Base-by-base conservation (phyloP, 192 early-diverging fungal species). In the Coemansia interrupta region DNA sequence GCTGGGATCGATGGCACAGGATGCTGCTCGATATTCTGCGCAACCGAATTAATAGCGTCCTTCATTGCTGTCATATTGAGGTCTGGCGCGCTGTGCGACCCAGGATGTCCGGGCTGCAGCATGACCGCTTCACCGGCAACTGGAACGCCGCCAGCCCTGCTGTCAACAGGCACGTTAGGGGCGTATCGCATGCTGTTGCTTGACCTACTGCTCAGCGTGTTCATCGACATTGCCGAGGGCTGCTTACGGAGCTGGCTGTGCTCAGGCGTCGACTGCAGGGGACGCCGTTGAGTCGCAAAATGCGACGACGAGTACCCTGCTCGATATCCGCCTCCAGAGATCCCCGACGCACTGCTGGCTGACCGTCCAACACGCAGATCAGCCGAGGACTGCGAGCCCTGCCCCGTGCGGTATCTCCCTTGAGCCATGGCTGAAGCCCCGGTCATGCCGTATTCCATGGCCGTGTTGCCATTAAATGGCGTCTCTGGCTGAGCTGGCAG, bases 61-160 rank as follows among this genome's bases (percentile, higher is more conserved):
- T 54, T 63, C 70, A 78, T 68, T 4, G 55, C 45, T 47, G 59
- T 57, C 69, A 78, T 40, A 30, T 68, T 64, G 39, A 78, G 75
- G 42, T 78, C 75, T 3, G 75, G 75, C 42, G 75, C 63, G 26
- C 75, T 78, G 50, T 70, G 69, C 32, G 75, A 78, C 9, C 60
- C 73, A 13, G 63, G 68, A 46, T 76, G 60, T 1, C 17, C 63
- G 8, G 54, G 60, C 28, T 65, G 58, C 50, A 75, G 48, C 24
- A 49, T 58, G 39, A 18, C 36, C 20, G 51, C 32, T 36, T 36
- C 32, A 36, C 32, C 10, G 9, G 32, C 32, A 1, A 36, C 32
- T 11, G 32, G 32, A 1, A 1, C 24, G 24, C n/a, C 46, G 23
- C 18, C 18, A 48, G 46, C 46, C 18, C 46, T 23, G 23, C 46